Evolutionary conservation across 2,329 filamentous ascomycete species (phyloP).

Genomic region (Neurospora sp.): DNA sequence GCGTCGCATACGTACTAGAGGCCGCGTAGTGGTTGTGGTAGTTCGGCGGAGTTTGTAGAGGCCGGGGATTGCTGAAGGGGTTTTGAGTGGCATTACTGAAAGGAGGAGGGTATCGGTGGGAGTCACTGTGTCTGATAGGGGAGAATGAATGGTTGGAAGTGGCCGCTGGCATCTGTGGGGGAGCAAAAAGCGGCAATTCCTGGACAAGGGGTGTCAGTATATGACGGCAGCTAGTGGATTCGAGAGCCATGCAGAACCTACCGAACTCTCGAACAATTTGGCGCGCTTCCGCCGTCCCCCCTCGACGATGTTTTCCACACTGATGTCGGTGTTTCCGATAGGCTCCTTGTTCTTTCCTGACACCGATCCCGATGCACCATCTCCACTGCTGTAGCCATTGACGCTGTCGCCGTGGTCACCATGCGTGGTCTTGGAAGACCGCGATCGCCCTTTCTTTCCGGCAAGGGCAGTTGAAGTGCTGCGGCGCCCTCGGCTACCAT

Average conservation of each 20-base stretch:
- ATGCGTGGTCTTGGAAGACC: conserved; percentile 56
- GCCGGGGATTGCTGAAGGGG: conserved; percentile 66
- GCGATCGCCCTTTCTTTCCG: conserved; percentile 58
- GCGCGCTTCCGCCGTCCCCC: conserved; percentile 90
- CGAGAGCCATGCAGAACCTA: conserved; percentile 44
- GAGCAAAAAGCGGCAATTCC: conserved; percentile 93
- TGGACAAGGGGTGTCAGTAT: conserved; percentile 30
- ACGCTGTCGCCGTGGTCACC: conserved; percentile 58
- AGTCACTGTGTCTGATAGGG: conserved; percentile 70
- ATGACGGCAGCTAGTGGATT: conserved; percentile 9
- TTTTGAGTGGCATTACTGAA: conserved; percentile 70
- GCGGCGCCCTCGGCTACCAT: conserved; percentile 58
- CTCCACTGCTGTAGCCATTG: conserved; percentile 79
- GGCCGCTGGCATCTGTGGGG: conserved; percentile 83
- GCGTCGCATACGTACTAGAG: conserved; percentile 52
- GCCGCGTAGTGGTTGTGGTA: conserved; percentile 50
- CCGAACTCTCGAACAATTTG: conserved; percentile 83
- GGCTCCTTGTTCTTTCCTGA: conserved; percentile 75
- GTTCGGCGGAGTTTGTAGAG: conserved; percentile 76
- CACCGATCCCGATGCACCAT: conserved; percentile 67
- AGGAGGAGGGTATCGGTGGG: conserved; percentile 62
- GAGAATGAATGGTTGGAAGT: conserved; percentile 98
- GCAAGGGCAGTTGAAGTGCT: conserved; percentile 60
- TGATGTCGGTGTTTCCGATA: conserved; percentile 92
- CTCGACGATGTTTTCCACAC: conserved; percentile 95